phyloP scores from a whole-genome alignment of 164 flowering plant genomes.

The Hamamelis virginiana region DNA sequence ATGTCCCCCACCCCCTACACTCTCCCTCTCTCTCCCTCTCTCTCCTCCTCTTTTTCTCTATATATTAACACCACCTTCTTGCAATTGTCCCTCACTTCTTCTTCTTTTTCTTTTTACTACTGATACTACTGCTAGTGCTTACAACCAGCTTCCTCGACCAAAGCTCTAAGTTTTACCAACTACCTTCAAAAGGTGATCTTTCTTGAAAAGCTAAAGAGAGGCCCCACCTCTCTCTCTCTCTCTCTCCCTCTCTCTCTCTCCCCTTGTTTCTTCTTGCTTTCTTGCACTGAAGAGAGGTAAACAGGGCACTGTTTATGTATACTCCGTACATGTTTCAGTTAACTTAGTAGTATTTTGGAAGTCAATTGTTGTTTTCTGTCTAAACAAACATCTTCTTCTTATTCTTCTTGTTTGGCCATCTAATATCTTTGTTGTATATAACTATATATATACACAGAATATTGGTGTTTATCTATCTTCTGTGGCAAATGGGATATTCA shows the following conservation, averaged over 20 bases:
- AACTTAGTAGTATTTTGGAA: too few relatives aligned
- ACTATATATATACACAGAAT: too few relatives aligned
- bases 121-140: conserved; percentile 14
- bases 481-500: not conserved
- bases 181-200: conserved; percentile 52
- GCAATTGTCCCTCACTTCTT: conserved; percentile 8
- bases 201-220: conserved; percentile 31
- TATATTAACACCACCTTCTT: conserved; percentile 6
- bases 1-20: conserved; percentile 27
- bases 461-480: too few relatives aligned
- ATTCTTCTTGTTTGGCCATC: too few relatives aligned
- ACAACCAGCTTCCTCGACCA: conserved; percentile 33
- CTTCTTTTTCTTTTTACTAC: conserved; percentile 19
- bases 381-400: too few relatives aligned
- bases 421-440: too few relatives aligned
- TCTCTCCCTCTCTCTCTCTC: conserved; percentile 10
- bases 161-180: conserved; percentile 19
- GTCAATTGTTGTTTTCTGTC: too few relatives aligned
- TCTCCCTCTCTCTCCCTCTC: conserved; percentile 1
- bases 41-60: not conserved
- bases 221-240: conserved; percentile 29
- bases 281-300: conserved; percentile 23
- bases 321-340: too few relatives aligned
- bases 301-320: not conserved
- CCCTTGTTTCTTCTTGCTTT: conserved; percentile 11